phyloP scores from a whole-genome alignment of 495 filamentous ascomycete genomes.

The Podospora australis region DNA sequence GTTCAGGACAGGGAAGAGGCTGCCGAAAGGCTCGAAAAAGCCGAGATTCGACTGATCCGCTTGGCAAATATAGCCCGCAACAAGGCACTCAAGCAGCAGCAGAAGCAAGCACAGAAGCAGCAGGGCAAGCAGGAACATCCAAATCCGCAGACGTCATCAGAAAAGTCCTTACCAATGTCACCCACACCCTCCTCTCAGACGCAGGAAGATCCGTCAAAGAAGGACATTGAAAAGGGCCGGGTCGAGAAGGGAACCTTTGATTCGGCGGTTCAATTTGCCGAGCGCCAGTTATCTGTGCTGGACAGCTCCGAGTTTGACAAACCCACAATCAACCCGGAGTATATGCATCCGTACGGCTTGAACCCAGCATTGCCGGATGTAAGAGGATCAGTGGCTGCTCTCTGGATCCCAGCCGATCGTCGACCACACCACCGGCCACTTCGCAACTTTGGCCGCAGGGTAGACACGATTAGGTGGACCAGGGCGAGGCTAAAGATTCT shows the following conservation, averaged over 20 bases:
- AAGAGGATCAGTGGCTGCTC: conserved; percentile 65
- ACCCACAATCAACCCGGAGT: conserved; percentile 17
- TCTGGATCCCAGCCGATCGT: conserved; percentile 66
- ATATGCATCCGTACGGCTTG: conserved; percentile 35
- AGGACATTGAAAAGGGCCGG: conserved; percentile 21
- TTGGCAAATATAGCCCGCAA: conserved; percentile 51
- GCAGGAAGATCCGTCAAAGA: background rate
- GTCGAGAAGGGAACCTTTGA: conserved; percentile 15
- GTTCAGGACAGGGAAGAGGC: conserved; percentile 55
- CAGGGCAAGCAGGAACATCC: conserved; percentile 26
- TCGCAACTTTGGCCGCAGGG: conserved; percentile 49
- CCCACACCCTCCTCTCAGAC: background rate
- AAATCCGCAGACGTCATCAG: background rate
- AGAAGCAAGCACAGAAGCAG: conserved; percentile 8
- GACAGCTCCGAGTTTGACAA: conserved; percentile 13
- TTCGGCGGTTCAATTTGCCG: conserved; percentile 11
- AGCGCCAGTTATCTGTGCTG: conserved; percentile 16
- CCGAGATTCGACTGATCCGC: conserved; percentile 59
- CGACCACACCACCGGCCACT: conserved; percentile 40
- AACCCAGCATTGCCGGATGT: conserved; percentile 33
- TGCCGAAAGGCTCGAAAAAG: conserved; percentile 55
- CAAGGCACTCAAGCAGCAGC: conserved; percentile 38
- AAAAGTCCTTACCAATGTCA: conserved; percentile 19
- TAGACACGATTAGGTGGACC: conserved; percentile 83
- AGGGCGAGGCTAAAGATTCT: conserved; percentile 68